Evolutionary conservation across 495 filamentous ascomycete species (phyloP), one percentile per base, ranked within the genome.

Genomic region (Aspergillus wentii): DNA sequence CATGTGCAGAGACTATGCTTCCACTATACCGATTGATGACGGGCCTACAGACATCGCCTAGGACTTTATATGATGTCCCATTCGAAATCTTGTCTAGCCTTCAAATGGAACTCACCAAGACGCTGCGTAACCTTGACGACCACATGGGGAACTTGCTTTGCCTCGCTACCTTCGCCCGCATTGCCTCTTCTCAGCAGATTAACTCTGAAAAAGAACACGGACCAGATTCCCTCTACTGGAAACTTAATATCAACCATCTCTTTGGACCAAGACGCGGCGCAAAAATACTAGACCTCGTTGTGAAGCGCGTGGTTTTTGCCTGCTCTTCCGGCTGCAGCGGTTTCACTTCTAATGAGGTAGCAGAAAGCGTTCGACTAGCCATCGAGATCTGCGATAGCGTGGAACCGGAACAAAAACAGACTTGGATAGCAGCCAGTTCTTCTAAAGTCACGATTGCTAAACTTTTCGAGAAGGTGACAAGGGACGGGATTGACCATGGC

Each of bases 281-380:
- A 8, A 81, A 80, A 39, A 82, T 72, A 1, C 46, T 80, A 10
- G 68, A 79, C 38, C 52, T 82, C 23, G 64, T 76, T 3, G 66
- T 75, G 2, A 49, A 78, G 32, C 66, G 65, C 15, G 71, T 70
- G 8, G 71, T 78, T 15, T 63, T 68, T 38, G 69, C 70, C 7
- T 79, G 72, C 41, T 76, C 71, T 9, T 54, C 62, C 18, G 69
- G 54, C 28, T 61, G 53, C 33, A 56, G 45, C 15, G 43, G 49
- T 11, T 34, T 72, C 6, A 59, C 61, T 2, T 33, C 57, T 4
- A 35, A 52, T 2, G 65, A 76, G 13, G 66, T 68, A 17, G 37
- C 64, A 16, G 64, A 78, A 40, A 66, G 65, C 14, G 62, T 82
- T 32, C 50, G 54, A 6, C 57, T 82, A 13, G 75, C 72, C 0